A percentile compares a stretch with the other conserved stretches of the same genome.
These are phyloP conservation scores for Calophaca sinica DNA, from an alignment of 306 rosid species.

Conservation along the genomic window DNA sequence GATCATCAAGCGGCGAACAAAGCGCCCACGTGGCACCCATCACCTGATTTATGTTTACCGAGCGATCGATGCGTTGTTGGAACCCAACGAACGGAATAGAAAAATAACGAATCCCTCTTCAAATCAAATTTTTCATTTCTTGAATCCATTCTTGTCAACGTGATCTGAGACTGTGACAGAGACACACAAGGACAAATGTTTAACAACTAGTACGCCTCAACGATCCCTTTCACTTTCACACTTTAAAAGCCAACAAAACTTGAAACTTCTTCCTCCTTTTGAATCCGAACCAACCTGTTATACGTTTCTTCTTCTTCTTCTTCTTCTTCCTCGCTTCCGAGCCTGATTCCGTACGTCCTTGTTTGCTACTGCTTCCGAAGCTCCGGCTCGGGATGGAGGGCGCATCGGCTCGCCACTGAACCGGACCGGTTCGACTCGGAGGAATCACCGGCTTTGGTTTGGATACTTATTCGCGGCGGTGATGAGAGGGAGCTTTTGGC, in stretches of 20 bases:
- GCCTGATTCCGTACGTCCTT: background rate
- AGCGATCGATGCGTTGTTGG: background rate
- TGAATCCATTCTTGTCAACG: background rate
- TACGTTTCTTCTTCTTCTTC: background rate
- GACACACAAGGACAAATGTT: background rate
- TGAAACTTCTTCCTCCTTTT: constrained; percentile 1
- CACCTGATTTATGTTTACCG: constrained; percentile 6
- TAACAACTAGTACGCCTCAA: background rate
- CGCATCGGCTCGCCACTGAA: constrained; percentile 25
- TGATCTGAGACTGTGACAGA: constrained; percentile 27
- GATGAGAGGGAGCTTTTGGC: constrained; percentile 75
- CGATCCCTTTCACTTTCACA: constrained; percentile 8
- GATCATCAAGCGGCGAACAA: background rate
- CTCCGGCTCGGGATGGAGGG: constrained; percentile 33
- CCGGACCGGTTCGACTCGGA: constrained; percentile 36
- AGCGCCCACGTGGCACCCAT: constrained; percentile 28
- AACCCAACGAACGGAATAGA: constrained; percentile 2
- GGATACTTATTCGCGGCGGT: background rate
- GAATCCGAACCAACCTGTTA: background rate
- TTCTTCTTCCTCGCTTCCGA: background rate
- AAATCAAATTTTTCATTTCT: background rate
- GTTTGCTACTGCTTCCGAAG: background rate
- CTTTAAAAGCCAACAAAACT: background rate
- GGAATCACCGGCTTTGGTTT: constrained; percentile 33
- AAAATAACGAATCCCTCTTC: background rate